Evolutionary conservation across 2,329 filamentous ascomycete species (phyloP).

Genomic region (Exophiala sp.): DNA sequence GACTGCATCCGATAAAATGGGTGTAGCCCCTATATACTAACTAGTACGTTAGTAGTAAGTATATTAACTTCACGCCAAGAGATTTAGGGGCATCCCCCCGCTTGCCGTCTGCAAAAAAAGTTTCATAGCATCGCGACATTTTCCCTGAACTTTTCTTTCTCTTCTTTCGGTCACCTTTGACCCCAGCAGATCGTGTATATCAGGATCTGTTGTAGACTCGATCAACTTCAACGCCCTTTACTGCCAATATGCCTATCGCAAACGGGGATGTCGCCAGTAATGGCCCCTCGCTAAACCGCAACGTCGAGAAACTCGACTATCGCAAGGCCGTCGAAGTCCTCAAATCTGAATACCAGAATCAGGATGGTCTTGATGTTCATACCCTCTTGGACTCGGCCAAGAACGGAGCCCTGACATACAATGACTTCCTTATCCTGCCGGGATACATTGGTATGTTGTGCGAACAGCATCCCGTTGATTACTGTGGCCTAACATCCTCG

Average conservation of each 20-base stretch:
- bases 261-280: slow-evolving; percentile 57
- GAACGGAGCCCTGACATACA: slow-evolving; percentile 93
- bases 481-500: slow-evolving; percentile 21
- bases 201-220: slow-evolving; percentile 25
- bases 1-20: too few relatives aligned
- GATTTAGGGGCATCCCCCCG: neutral
- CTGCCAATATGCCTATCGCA: slow-evolving; percentile 61
- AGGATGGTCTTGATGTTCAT: slow-evolving; percentile 81
- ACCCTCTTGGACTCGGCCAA: slow-evolving; percentile 85
- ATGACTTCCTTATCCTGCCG: slow-evolving; percentile 93
- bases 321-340: slow-evolving; percentile 72
- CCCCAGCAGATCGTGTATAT: slow-evolving; percentile 25
- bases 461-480: neutral
- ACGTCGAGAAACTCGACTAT: slow-evolving; percentile 62
- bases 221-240: slow-evolving; percentile 18
- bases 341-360: slow-evolving; percentile 65
- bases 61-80: neutral
- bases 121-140: slow-evolving; percentile 25
- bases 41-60: too few relatives aligned
- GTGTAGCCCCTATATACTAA: too few relatives aligned
- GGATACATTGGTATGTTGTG: slow-evolving; percentile 74
- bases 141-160: slow-evolving; percentile 23
- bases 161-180: slow-evolving; percentile 15
- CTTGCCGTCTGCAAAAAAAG: slow-evolving; percentile 39
- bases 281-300: slow-evolving; percentile 42